Evolutionary conservation across 2,329 filamentous ascomycete genomes (phyloP).

Genomic region (Aspergillus glaucus): DNA sequence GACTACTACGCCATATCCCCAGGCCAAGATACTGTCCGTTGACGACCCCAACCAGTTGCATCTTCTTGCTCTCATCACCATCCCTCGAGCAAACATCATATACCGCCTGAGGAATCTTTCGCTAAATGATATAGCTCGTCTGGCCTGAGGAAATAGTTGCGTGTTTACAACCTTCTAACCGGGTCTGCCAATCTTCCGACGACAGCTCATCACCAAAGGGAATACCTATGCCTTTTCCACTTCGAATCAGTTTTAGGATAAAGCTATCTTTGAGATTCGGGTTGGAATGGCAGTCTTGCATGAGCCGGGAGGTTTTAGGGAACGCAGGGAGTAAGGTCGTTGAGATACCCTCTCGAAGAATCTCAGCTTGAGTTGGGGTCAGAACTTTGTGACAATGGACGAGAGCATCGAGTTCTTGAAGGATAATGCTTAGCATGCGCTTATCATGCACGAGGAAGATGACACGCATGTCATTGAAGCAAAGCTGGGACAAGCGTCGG

Average conservation of each 20-base stretch:
- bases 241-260: background rate
- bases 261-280: background rate
- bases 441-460: slow-evolving; percentile 22
- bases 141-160: background rate
- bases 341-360: slow-evolving; percentile 1
- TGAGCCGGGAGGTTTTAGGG: background rate
- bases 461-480: slow-evolving; percentile 13
- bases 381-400: slow-evolving; percentile 8
- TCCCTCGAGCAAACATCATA: background rate
- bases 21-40: slow-evolving; percentile 15
- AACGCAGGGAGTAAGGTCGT: background rate
- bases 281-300: background rate
- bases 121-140: background rate
- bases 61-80: background rate
- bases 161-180: background rate
- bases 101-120: background rate
- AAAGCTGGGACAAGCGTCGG: background rate
- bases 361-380: slow-evolving; percentile 4
- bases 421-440: slow-evolving; percentile 21
- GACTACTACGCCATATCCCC: slow-evolving; percentile 15
- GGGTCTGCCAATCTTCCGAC: background rate
- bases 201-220: background rate
- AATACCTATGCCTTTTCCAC: background rate
- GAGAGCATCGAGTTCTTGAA: slow-evolving; percentile 11
- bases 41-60: slow-evolving; percentile 11